phyloP scores from a whole-genome alignment of 495 filamentous ascomycete genomes.

The Chaetomium fimeti region DNA sequence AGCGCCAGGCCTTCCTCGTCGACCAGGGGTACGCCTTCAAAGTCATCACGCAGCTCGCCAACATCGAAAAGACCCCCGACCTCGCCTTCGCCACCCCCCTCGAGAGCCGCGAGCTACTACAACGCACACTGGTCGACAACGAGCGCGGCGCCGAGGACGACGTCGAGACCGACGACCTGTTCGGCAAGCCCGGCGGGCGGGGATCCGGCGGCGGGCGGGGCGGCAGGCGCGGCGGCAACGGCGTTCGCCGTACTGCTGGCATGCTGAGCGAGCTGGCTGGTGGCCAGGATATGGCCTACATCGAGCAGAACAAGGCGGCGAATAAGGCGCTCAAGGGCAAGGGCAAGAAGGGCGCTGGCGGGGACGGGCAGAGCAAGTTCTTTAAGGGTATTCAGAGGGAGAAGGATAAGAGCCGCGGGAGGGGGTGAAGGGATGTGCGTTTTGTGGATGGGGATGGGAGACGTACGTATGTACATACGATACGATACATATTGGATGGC shows the following conservation, averaged over 20 bases:
- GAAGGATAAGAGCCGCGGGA: slow-evolving; percentile 39
- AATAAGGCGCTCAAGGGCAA: slow-evolving; percentile 58
- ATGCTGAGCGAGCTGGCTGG: slow-evolving; percentile 81
- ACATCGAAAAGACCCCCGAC: slow-evolving; percentile 78
- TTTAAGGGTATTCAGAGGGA: slow-evolving; percentile 85
- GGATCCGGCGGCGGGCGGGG: slow-evolving; percentile 36
- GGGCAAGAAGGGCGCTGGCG: slow-evolving; percentile 45
- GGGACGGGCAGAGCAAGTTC: slow-evolving; percentile 46
- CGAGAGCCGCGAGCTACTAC: slow-evolving; percentile 84
- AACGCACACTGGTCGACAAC: slow-evolving; percentile 89
- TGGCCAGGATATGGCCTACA: slow-evolving; percentile 94
- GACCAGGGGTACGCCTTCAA: slow-evolving; percentile 99
- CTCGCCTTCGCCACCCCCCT: slow-evolving; percentile 76
- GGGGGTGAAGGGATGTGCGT: neutral
- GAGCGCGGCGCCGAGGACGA: slow-evolving; percentile 76
- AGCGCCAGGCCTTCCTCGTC: slow-evolving; percentile 95
- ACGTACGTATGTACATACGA: too few species aligned
- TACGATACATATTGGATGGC: neutral
- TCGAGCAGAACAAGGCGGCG: slow-evolving; percentile 82
- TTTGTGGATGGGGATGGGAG: neutral
- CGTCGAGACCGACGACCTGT: slow-evolving; percentile 79
- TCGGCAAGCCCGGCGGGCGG: slow-evolving; percentile 53
- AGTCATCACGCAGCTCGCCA: slow-evolving; percentile 93
- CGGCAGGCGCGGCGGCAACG: slow-evolving; percentile 39
- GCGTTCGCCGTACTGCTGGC: slow-evolving; percentile 74